Evolutionary conservation across 139 green algal genomes (phyloP), one percentile per base, ranked within the genome.

Genomic region (Auxenochlorella pyrenoidosa): DNA sequence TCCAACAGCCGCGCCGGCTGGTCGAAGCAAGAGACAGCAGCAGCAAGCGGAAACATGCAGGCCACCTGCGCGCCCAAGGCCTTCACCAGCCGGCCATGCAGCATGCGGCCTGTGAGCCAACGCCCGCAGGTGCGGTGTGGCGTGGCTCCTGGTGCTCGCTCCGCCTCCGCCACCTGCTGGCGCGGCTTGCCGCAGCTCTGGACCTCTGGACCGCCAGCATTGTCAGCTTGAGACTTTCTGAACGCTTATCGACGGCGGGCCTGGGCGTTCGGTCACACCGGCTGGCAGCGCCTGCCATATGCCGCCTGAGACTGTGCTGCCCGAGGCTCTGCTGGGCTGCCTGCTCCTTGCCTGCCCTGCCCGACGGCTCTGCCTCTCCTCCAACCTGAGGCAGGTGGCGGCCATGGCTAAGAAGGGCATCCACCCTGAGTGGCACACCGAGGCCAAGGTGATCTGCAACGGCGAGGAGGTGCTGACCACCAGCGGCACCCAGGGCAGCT

Each of bases 381-480:
- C 5, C 26, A 24, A 12, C 10, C 47, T 54, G 24, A 26, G n/a
- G 1, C 79, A 85, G 71, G 86, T 86, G 38, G 63, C 68, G 60
- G 88, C 87, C 28, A 95, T 95, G 93, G 59, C 75, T 63, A 97
- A 96, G 91, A 91, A 93, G 89, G 92, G 88, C 79, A 93, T 96
- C 66, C 94, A 97, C 90, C 94, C 94, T 26, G 90, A 95, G 73
- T 96, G 90, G 89, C 90, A 90, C 70, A 66, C 86, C 6, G 93
- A 96, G 86, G 90, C 94, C 51, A 94, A 97, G 93, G 96, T 98
- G 15, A 94, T 97, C 47, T 99, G 97, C 96, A 99, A 99, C 90
- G 97, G 97, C n/a, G 96, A 98, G 89, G 94, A 98, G 91, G 97
- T 99, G 34, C 94, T 99, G 93, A 93, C 89, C 21, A 91, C 97